A percentile compares a stretch with the other conserved stretches of the same genome.
Conservation (phyloP, 805 yeast species). For the Zygoascus bituminiphila region DNA sequence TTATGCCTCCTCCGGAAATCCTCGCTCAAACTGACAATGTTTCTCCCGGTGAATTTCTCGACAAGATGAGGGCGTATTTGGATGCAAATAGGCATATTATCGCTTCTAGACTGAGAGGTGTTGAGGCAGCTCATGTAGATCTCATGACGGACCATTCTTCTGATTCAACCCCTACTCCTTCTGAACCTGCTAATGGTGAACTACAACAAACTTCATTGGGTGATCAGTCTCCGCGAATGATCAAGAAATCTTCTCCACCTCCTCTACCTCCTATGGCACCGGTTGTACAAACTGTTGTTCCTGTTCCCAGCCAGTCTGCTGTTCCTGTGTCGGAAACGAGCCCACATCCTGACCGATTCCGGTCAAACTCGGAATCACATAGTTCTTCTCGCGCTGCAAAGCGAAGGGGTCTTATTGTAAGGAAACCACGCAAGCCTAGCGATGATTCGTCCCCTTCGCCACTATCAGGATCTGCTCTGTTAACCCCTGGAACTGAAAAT, state of each 20-base stretch:
- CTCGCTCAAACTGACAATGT: constrained; percentile 31
- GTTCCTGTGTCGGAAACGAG: neutral
- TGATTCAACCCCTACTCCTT: neutral
- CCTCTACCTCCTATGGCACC: neutral
- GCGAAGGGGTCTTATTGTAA: constrained; percentile 66
- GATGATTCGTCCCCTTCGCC: constrained; percentile 5
- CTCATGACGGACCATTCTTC: neutral
- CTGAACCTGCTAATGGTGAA: too few species aligned
- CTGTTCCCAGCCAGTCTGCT: too few species aligned
- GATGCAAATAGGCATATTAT: constrained; percentile 28
- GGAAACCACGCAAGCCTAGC: constrained; percentile 22
- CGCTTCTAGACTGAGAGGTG: neutral
- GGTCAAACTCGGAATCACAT: constrained; percentile 36
- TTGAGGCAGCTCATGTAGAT: neutral
- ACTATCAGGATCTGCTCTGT: constrained; percentile 22
- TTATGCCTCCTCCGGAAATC: constrained; percentile 38
- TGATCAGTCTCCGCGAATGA: neutral
- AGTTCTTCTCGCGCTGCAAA: constrained; percentile 60
- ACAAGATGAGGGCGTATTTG: constrained; percentile 34
- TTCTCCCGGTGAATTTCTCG: constrained; percentile 40
- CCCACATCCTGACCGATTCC: constrained; percentile 19
- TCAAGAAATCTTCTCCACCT: neutral
- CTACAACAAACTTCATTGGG: neutral
- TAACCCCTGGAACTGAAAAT: constrained; percentile 5
- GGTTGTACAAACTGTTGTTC: too few species aligned